Base-by-base conservation (phyloP, 345 rosid genomes). In the Acer negundo region DNA sequence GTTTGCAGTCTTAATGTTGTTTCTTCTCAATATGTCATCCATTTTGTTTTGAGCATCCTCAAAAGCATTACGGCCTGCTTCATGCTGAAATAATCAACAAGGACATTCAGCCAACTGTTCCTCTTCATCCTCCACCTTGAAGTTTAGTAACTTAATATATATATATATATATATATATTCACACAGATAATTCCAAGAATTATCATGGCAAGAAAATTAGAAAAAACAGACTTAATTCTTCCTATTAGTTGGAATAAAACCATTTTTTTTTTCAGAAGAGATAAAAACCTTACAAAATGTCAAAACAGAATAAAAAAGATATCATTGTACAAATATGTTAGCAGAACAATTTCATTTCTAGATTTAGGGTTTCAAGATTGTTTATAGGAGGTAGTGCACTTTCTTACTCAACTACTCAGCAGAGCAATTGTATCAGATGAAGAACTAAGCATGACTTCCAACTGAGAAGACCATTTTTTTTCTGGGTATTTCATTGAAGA, bases 1-100 rank as follows among this genome's bases (percentile, higher is more conserved):
- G 76, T 62, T 78, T 44, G 85, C 87, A 53, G 84, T 67, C 83
- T 83, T 90, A 70, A 73, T 84, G 73, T 90, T 85, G 56, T 84
- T 86, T 83, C 80, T 94, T 62, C 77, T 80, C 71, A 82, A 75
- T 76, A 92, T 86, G 77, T 73, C 85, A 74, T 81, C 91, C 86
- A 95, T 91, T 83, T 95, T 92, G 80, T 91, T 90, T 73, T 73
- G 83, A 73, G 99, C 97, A 86, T 88, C 90, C 83, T 86, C 88
- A 80, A 92, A 92, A 82, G 98, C 95, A 67, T 82, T 82, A 78
- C 40, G 85, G 69, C 88, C 87, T 85, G 97, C 97, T 80, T 90
- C 93, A 80, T 96, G 99, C 99, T 94, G 88, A 69, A 84, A 87
- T 20, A 82, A 19, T 68, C 73, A 78, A 77, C 63, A 62, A 22